Evolutionary conservation across 768 basidiomycete genomes (phyloP), one percentile per base, ranked within the genome.

Genomic region (Termitomyces sp.): DNA sequence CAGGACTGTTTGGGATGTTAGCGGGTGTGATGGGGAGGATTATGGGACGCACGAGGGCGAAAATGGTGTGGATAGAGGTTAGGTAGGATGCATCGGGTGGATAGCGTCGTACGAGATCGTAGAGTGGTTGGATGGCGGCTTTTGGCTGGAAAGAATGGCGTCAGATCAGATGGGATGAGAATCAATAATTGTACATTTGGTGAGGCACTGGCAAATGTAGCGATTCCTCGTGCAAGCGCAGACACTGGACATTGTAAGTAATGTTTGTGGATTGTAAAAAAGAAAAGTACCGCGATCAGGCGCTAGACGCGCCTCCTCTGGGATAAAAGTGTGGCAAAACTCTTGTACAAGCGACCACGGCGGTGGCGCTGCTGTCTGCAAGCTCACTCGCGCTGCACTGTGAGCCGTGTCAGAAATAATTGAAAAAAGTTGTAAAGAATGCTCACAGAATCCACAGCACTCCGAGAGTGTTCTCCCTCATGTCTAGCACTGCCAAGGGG

Each of bases 371-470:
- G 74, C 66, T 20, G 70, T 70, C 1, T 69, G 53, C 39, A 71
- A 64, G 52, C 68, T 69, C 60, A 89, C 60, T 62, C 88, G 76
- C 25, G 88, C 86, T 6, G 82, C 81, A 56, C 88, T 90, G 45
- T 2, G 1, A 27, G 33, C n/a, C 1, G 20, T 20, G 7, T 22
- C 1, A 32, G 36, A 41, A n/a, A 35, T 32, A 18, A 35, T 2
- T 40, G 2, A n/a, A 32, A 38, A 16, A 6, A 18, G 35, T 3
- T 20, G 51, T 20, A 36, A 29, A 18, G 18, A n/a, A 31, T 49
- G n/a, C 87, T 70, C 60, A 91, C 90, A 93, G 65, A 41, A 93
- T 88, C 61, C 84, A 87, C 39, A 92, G 67, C 39, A 83, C 77
- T 0, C 83, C 86, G 3, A 92, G 66, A 1, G 88, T 86, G 64